A percentile compares a stretch with the other conserved stretches of the same genome.
phyloP scores from a whole-genome alignment of 495 filamentous ascomycete genomes.

The Schizothecium vesticola region DNA sequence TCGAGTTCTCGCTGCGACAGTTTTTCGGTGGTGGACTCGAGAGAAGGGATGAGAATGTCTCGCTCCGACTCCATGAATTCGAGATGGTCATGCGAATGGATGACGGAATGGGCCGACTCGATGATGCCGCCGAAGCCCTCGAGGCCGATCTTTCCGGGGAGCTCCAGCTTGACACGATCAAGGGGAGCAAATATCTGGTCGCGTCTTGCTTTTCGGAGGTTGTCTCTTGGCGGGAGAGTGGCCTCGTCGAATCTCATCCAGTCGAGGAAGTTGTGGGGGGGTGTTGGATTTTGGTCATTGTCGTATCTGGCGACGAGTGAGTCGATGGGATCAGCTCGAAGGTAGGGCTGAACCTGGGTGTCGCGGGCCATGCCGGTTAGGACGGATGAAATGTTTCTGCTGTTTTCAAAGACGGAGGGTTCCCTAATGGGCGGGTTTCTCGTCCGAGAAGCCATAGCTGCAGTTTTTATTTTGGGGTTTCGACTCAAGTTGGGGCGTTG shows the following conservation, averaged over 20 bases:
- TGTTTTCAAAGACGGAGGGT: not conserved
- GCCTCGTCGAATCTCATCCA: constrained; percentile 18
- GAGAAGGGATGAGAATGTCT: constrained; percentile 9
- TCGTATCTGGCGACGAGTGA: not conserved
- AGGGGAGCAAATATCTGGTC: constrained; percentile 18
- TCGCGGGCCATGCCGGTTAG: not conserved
- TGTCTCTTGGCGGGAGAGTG: constrained; percentile 15
- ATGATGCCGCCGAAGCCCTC: constrained; percentile 23
- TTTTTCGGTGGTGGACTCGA: not conserved
- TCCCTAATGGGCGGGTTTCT: not conserved
- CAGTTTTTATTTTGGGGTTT: not conserved
- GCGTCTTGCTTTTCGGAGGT: constrained; percentile 17
- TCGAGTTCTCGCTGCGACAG: constrained; percentile 18
- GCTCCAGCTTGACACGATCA: constrained; percentile 16
- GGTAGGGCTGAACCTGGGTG: not conserved
- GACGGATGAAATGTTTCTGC: not conserved
- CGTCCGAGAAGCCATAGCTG: not conserved
- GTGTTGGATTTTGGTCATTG: no score
- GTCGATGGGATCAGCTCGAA: not conserved
- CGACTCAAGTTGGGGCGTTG: not conserved
- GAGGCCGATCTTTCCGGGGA: constrained; percentile 19
- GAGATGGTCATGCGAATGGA: constrained; percentile 20
- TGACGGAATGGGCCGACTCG: constrained; percentile 22
- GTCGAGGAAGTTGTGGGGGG: constrained; percentile 16
- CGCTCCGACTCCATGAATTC: constrained; percentile 24